Evolutionary conservation across 129 eudicot genomes (phyloP), one percentile per base, ranked within the genome.

Genomic region (Flaveria bidentis): DNA sequence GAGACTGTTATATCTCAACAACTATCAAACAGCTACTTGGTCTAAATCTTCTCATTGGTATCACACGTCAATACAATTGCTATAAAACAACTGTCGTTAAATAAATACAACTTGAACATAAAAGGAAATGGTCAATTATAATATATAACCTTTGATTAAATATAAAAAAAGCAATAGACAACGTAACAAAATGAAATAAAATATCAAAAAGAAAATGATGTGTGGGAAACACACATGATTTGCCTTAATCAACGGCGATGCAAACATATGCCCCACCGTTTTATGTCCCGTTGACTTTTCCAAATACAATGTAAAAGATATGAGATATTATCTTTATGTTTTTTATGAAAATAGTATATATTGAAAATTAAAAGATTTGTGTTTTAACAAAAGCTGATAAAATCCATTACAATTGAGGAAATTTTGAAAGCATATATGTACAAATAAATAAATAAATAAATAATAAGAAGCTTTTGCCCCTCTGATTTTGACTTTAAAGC

Each of bases 231-330:
- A 41, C 58, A 77, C 81, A 67, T 76, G 74, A 76, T 76, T 52
- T 39, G 23, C 68, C 81, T 39, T 53, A 55, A 77, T 77, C 75
- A 77, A 55, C 81, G 69, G 81, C 69, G 22, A 42, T 4, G 5
- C 56, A 74, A 42, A 0, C 58, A 52, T 60, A 45, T 28, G 71
- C 60, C 69, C 28, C 51, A 9, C 10, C 25, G 58, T 67, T 56
- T 23, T 41, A 15, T 77, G 75, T 67, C 68, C 42, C 33, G 75
- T 77, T 77, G 81, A 77, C 81, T 55, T 67, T 76, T 67, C 14
- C 30, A 51, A 22, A 39, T 63, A 6, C 18, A 49, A 10, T 75
- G 52, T 18, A 18, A 18, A 18, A 9, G 28, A 12, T 28, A 17
- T 18, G 16, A 45, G 13, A 45, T 14, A 49, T 49, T 49, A 3